Conservation (phyloP, 177 flowering plant genomes). For the Vitis hybrid region DNA sequence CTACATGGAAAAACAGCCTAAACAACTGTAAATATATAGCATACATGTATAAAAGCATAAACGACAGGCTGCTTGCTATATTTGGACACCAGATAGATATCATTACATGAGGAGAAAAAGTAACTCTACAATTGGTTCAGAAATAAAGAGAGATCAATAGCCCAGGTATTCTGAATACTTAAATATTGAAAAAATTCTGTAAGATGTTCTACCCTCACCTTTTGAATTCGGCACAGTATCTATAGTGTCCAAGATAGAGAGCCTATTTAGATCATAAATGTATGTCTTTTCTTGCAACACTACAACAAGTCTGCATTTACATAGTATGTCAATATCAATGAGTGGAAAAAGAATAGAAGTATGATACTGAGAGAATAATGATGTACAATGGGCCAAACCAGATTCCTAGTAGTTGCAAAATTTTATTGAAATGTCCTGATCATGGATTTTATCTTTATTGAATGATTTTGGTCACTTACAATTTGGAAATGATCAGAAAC, state of each 20-base stretch:
- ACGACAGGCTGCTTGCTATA: background rate
- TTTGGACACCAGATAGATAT: background rate
- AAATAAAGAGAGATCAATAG: background rate
- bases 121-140: background rate
- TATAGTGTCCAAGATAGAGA: constrained; percentile 67
- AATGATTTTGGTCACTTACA: background rate
- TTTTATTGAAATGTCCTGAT: no score
- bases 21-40: background rate
- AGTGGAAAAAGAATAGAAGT: background rate
- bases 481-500: background rate
- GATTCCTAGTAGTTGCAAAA: no score
- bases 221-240: constrained; percentile 81
- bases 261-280: constrained; percentile 78
- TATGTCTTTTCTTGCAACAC: constrained; percentile 75
- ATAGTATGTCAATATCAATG: background rate
- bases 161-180: background rate
- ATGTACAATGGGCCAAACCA: background rate
- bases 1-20: background rate
- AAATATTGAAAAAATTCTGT: background rate
- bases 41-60: background rate
- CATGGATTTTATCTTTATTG: background rate
- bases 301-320: constrained; percentile 76
- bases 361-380: background rate
- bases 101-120: background rate
- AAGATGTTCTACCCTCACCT: constrained; percentile 44